A percentile compares a stretch with the other conserved stretches of the same genome.
phyloP scores from a whole-genome alignment of 2,329 filamentous ascomycete genomes.

The Torrubiellomyces zombiae region DNA sequence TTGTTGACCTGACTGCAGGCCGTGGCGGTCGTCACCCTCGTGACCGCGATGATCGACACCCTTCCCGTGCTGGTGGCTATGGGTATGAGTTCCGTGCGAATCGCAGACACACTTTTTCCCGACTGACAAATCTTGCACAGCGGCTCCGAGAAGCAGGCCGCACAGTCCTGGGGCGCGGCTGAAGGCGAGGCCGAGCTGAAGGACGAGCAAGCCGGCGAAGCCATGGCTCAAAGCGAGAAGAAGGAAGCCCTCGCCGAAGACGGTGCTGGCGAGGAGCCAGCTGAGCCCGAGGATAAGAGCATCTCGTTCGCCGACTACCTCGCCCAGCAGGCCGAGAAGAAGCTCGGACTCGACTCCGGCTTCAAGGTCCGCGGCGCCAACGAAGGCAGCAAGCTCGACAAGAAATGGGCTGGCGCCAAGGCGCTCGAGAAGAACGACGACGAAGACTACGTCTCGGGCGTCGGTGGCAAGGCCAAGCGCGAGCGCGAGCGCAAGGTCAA shows the following conservation, averaged over 20 bases:
- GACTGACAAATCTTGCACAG: slow-evolving; percentile 24
- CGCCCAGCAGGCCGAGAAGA: slow-evolving; percentile 56
- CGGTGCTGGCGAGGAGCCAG: slow-evolving; percentile 26
- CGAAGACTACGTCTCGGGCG: slow-evolving; percentile 62
- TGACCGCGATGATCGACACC: slow-evolving; percentile 39
- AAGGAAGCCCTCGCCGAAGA: slow-evolving; percentile 47
- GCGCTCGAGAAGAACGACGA: slow-evolving; percentile 46
- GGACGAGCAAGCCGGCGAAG: slow-evolving; percentile 83
- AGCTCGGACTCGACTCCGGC: slow-evolving; percentile 45
- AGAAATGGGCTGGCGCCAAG: slow-evolving; percentile 88
- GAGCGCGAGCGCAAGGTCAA: slow-evolving; percentile 88
- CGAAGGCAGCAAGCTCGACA: slow-evolving; percentile 73
- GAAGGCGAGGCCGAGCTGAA: slow-evolving; percentile 72
- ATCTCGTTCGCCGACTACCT: slow-evolving; percentile 86
- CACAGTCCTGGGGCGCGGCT: slow-evolving; percentile 74
- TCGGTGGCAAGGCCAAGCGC: slow-evolving; percentile 62
- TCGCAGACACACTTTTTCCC: no score
- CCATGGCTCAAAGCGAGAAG: slow-evolving; percentile 72
- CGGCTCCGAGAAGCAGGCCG: slow-evolving; percentile 73
- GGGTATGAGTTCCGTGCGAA: slow-evolving; percentile 30
- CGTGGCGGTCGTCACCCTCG: slow-evolving; percentile 36
- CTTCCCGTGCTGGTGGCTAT: slow-evolving; percentile 22
- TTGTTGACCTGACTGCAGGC: slow-evolving; percentile 24
- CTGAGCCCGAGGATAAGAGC: slow-evolving; percentile 67
- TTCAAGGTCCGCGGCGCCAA: slow-evolving; percentile 76